Percentiles rank a stretch among this genome's conserved stretches.
Evolutionary conservation across 2,329 filamentous ascomycete genomes (phyloP).

Genomic region (Aspergillus sp.): DNA sequence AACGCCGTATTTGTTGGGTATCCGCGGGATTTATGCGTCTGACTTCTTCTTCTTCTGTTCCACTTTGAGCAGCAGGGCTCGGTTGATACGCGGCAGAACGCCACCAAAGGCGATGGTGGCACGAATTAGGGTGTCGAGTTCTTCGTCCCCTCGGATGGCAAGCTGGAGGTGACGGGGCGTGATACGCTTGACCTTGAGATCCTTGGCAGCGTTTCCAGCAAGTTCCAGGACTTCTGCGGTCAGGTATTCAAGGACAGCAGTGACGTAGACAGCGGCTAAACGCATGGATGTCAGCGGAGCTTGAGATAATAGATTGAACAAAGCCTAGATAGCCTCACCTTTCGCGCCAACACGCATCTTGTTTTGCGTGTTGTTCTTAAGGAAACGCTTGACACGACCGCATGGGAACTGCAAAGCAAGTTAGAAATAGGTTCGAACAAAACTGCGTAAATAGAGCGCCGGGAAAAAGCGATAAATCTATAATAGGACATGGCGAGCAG

Average conservation of each 20-base stretch:
- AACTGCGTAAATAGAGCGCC: neutral
- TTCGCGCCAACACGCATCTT: slow-evolving; percentile 99
- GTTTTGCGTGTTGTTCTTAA: slow-evolving; percentile 98
- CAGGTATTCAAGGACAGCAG: slow-evolving; percentile 95
- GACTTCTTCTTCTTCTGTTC: slow-evolving; percentile 93
- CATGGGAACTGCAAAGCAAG: slow-evolving; percentile 76
- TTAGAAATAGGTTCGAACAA: neutral
- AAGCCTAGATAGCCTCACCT: slow-evolving; percentile 42
- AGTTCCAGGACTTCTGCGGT: slow-evolving; percentile 97
- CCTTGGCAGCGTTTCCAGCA: slow-evolving; percentile 97
- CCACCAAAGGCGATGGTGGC: slow-evolving; percentile 98
- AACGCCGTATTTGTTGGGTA: slow-evolving; percentile 27
- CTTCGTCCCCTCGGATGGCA: slow-evolving; percentile 96
- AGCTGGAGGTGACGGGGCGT: slow-evolving; percentile 96
- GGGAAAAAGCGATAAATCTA: neutral
- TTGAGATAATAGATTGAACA: neutral
- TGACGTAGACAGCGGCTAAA: slow-evolving; percentile 89
- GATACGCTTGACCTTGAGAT: slow-evolving; percentile 99
- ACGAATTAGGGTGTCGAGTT: slow-evolving; percentile 94
- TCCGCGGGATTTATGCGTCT: slow-evolving; percentile 30
- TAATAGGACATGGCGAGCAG: neutral
- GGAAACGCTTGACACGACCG: slow-evolving; percentile 99
- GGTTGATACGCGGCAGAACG: slow-evolving; percentile 98
- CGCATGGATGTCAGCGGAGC: slow-evolving; percentile 16
- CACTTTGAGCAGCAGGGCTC: slow-evolving; percentile 90